A percentile compares a stretch with the other conserved stretches of the same genome.
Conservation (phyloP, 129 eudicot species). For the Helianthus annuus region DNA sequence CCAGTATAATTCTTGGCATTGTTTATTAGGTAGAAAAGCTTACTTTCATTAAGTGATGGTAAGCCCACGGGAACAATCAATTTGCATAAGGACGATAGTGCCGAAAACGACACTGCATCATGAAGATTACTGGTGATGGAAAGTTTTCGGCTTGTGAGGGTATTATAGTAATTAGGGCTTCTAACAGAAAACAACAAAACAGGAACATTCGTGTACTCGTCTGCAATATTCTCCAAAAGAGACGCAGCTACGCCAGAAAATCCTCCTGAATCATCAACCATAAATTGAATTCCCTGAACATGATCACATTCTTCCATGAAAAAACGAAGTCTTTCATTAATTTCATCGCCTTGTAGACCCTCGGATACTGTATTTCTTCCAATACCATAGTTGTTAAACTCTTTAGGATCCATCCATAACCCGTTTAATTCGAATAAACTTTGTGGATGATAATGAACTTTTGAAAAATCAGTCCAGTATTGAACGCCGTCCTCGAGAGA, state of each 20-base stretch:
- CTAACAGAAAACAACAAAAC: slow-evolving; percentile 72
- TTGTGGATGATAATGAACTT: slow-evolving; percentile 93
- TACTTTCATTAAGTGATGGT: slow-evolving; percentile 65
- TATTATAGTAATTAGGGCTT: slow-evolving; percentile 43
- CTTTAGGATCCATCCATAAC: slow-evolving; percentile 54
- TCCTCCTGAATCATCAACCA: slow-evolving; percentile 87
- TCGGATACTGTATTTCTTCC: slow-evolving; percentile 74
- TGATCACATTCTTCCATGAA: slow-evolving; percentile 92
- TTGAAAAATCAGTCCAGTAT: slow-evolving; percentile 91
- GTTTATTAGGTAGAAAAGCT: slow-evolving; percentile 27
- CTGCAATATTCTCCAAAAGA: slow-evolving; percentile 74
- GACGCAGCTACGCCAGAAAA: slow-evolving; percentile 83
- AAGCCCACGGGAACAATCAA: slow-evolving; percentile 82
- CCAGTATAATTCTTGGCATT: not conserved
- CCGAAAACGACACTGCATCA: slow-evolving; percentile 80
- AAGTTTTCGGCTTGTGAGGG: slow-evolving; percentile 39
- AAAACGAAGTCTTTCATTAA: slow-evolving; percentile 78
- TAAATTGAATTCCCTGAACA: slow-evolving; percentile 88
- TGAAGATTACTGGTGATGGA: slow-evolving; percentile 58
- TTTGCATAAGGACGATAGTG: slow-evolving; percentile 67
- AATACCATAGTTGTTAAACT: slow-evolving; percentile 64
- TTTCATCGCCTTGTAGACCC: slow-evolving; percentile 73
- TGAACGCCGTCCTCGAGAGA: slow-evolving; percentile 70
- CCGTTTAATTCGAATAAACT: slow-evolving; percentile 85
- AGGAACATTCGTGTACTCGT: slow-evolving; percentile 79